These are phyloP conservation scores for Aspergillus nidulans DNA, from an alignment of 495 filamentous ascomycete species.

Conservation along the genomic window DNA sequence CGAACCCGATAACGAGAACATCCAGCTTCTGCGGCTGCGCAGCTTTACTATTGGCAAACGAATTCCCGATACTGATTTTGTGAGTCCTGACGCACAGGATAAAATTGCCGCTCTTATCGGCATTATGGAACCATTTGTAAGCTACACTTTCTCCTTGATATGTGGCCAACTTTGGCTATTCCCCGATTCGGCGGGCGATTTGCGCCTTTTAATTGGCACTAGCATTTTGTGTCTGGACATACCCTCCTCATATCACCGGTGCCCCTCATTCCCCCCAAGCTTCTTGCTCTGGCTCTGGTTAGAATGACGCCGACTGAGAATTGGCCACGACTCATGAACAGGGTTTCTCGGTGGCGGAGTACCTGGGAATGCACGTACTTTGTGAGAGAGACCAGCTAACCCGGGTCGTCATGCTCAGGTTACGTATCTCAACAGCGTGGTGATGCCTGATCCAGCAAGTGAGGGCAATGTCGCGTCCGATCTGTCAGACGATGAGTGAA, in stretches of 20 bases:
- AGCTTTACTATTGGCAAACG: constrained; percentile 69
- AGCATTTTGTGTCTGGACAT: constrained; percentile 1
- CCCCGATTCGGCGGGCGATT: constrained; percentile 24
- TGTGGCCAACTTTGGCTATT: constrained; percentile 20
- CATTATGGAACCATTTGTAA: constrained; percentile 63
- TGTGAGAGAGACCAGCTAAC: constrained; percentile 24
- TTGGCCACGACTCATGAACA: neutral
- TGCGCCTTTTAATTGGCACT: constrained; percentile 28
- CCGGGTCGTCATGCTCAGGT: constrained; percentile 38
- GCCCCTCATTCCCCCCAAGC: constrained; percentile 13
- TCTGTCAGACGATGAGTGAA: constrained; percentile 8
- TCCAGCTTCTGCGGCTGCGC: constrained; percentile 68
- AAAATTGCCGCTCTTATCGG: constrained; percentile 51
- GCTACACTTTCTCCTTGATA: constrained; percentile 25
- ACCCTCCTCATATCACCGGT: constrained; percentile 10
- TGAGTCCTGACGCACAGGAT: constrained; percentile 45
- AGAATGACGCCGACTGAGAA: constrained; percentile 19
- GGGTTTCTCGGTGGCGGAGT: constrained; percentile 1
- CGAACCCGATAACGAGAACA: constrained; percentile 64
- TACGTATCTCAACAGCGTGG: constrained; percentile 57
- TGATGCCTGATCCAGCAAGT: constrained; percentile 54
- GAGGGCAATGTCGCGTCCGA: constrained; percentile 14
- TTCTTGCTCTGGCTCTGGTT: constrained; percentile 21
- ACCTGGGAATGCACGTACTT: constrained; percentile 2
- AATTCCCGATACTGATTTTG: constrained; percentile 54